Evolutionary conservation across 2,329 filamentous ascomycete genomes (phyloP).

Genomic region (Curvularia hawaiiensis): DNA sequence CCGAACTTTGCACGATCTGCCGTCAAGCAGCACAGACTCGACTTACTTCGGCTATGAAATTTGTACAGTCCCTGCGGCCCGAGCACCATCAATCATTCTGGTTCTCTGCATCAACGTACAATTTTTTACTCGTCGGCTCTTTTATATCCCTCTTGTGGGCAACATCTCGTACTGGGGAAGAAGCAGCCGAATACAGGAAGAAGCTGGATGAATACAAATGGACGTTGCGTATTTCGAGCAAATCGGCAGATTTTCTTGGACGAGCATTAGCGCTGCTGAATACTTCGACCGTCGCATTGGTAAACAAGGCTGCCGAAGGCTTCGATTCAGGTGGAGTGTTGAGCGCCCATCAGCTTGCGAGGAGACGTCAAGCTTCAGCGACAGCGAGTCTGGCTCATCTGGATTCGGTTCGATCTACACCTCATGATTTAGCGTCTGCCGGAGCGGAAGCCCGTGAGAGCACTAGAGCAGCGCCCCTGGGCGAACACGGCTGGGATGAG

Average conservation of each 20-base stretch:
- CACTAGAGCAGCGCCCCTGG: neutral
- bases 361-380: neutral
- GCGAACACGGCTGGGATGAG: neutral
- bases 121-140: constrained; percentile 50
- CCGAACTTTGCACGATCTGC: constrained; percentile 45
- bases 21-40: constrained; percentile 52
- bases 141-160: constrained; percentile 50
- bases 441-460: neutral
- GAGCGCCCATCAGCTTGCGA: neutral
- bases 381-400: neutral
- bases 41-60: constrained; percentile 52
- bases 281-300: constrained; percentile 28
- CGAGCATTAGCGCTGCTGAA: constrained; percentile 39
- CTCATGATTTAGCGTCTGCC: neutral
- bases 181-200: constrained; percentile 43
- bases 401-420: neutral
- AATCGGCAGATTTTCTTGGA: constrained; percentile 52
- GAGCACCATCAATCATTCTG: constrained; percentile 56
- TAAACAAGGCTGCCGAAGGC: constrained; percentile 7
- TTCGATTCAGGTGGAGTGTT: neutral
- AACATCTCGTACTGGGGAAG: constrained; percentile 41
- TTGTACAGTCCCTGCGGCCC: constrained; percentile 52
- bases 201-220: constrained; percentile 51
- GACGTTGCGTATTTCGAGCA: constrained; percentile 50
- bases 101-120: constrained; percentile 53